phyloP scores from a whole-genome alignment of 1,139 yeast species.

The Citeromyces siamensis region DNA sequence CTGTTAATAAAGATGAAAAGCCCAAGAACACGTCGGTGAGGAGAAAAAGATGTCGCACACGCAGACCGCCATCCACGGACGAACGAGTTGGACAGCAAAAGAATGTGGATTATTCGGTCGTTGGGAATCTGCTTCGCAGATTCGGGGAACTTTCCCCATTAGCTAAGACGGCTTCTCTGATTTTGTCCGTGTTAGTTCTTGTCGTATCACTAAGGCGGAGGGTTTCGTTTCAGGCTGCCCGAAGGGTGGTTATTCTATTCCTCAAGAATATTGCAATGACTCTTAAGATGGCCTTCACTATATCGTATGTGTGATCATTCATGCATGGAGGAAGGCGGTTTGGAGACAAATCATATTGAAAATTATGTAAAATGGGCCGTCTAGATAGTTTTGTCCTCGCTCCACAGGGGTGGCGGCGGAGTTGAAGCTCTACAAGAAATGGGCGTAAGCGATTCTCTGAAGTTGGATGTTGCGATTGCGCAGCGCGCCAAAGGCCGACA shows the following conservation, averaged over 20 bases:
- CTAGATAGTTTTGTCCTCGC: too few species aligned
- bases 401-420: too few species aligned
- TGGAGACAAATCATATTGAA: background rate
- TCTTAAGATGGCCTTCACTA: conserved; percentile 1
- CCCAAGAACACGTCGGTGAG: background rate
- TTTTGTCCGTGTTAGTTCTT: background rate
- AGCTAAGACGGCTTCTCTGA: background rate
- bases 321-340: background rate
- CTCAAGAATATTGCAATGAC: background rate
- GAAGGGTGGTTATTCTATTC: background rate
- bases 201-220: background rate
- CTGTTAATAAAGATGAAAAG: background rate
- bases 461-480: too few species aligned
- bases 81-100: background rate
- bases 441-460: too few species aligned
- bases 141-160: background rate
- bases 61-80: too few species aligned
- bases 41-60: background rate
- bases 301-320: conserved; percentile 2
- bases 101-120: background rate
- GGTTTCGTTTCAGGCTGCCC: background rate
- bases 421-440: too few species aligned
- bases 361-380: too few species aligned
- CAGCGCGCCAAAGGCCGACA: too few species aligned
- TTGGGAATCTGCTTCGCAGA: background rate